Conservation (phyloP, 176 grass and related monocot species). For the Cenchrus purpureus region DNA sequence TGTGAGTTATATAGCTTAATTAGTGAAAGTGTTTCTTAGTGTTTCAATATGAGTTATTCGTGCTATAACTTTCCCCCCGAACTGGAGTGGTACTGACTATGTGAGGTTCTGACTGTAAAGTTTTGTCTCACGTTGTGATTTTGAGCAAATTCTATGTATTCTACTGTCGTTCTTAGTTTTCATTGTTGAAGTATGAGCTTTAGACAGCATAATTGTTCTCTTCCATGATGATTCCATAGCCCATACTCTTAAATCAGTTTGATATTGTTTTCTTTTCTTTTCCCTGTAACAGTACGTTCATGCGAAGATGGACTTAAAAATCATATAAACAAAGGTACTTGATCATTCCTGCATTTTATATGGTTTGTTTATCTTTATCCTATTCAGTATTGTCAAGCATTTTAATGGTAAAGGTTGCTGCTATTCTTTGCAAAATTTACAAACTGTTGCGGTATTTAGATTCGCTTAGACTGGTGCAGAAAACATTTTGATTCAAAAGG, state of each 20-base stretch:
- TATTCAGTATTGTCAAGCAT: neutral
- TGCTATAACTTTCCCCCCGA: neutral
- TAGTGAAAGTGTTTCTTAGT: neutral
- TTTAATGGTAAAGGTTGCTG: conserved; percentile 4
- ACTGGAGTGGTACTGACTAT: neutral
- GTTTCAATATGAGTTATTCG: too few species aligned
- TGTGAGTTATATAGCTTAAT: conserved; percentile 47
- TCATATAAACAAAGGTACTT: conserved; percentile 62
- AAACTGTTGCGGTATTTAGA: neutral
- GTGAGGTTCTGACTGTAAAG: neutral
- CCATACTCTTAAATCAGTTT: conserved; percentile 14
- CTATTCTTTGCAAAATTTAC: neutral
- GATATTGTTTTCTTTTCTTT: neutral
- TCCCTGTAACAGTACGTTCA: conserved; percentile 44
- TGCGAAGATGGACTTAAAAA: conserved; percentile 58
- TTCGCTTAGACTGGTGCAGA: neutral
- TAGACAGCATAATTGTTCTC: neutral
- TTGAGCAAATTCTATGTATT: neutral
- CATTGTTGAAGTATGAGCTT: conserved; percentile 8
- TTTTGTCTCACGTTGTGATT: neutral
- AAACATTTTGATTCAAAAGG: neutral
- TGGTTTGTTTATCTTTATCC: conserved; percentile 24
- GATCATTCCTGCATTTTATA: conserved; percentile 1
- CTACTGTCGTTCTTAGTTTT: conserved; percentile 3
- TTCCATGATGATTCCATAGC: neutral